Conservation (phyloP, 2,329 filamentous ascomycete species). For the Pseudovirgaria hyperparasitica region DNA sequence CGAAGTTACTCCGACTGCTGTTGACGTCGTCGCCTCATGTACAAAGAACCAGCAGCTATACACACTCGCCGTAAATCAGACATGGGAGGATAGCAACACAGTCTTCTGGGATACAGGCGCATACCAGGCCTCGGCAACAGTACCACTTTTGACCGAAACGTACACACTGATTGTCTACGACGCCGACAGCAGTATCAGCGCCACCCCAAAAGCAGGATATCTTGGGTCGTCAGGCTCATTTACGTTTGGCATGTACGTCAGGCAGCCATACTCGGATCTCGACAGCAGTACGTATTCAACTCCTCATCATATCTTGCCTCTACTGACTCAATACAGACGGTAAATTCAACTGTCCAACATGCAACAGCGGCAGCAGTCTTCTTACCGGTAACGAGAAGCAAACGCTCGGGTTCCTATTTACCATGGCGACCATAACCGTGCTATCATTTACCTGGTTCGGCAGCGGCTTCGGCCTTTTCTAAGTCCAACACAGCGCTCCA, state of each 20-base stretch:
- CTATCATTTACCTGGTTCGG: conserved; percentile 44
- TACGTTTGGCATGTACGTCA: conserved; percentile 50
- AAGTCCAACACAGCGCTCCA: conserved; percentile 3
- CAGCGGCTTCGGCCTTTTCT: conserved; percentile 30
- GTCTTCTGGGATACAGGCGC: conserved; percentile 49
- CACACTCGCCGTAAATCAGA: conserved; percentile 48
- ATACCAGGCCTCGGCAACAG: conserved; percentile 35
- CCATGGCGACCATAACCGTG: conserved; percentile 43
- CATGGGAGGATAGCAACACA: conserved; percentile 36
- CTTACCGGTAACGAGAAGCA: conserved; percentile 40
- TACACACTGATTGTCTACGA: conserved; percentile 55
- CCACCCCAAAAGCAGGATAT: conserved; percentile 41
- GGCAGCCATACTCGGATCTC: conserved; percentile 38
- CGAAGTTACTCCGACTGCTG: conserved; percentile 41
- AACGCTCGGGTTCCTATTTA: conserved; percentile 41
- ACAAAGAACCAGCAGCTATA: conserved; percentile 45
- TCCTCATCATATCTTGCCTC: background rate
- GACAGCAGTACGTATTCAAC: conserved; percentile 31
- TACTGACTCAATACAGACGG: conserved; percentile 5
- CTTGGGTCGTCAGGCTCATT: conserved; percentile 39
- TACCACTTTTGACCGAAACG: conserved; percentile 42
- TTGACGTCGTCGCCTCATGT: conserved; percentile 52
- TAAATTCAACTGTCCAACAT: conserved; percentile 44
- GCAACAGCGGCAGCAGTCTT: conserved; percentile 37
- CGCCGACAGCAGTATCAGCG: conserved; percentile 37